Conservation (phyloP, 805 yeast genomes). For the Wickerhamiella qilinensis region DNA sequence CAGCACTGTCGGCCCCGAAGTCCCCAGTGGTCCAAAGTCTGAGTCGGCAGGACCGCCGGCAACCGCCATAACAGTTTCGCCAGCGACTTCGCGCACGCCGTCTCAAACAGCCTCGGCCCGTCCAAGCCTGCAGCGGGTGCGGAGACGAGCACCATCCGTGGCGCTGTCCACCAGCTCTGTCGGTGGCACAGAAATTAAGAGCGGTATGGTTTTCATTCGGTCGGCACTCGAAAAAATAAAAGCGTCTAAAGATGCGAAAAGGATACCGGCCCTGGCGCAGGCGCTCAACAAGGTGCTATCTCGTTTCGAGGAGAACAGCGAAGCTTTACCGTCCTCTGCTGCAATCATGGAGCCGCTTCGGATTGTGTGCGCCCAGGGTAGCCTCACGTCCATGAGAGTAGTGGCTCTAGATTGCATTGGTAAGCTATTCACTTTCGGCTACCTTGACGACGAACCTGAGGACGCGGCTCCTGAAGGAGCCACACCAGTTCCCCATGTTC, state of each 20-base stretch:
- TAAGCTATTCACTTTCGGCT: constrained; percentile 73
- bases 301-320: constrained; percentile 15
- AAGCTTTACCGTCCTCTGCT: constrained; percentile 27
- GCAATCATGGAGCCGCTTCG: constrained; percentile 68
- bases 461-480: constrained; percentile 26
- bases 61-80: too few relatives aligned
- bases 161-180: constrained; percentile 16
- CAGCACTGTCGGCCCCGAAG: too few relatives aligned
- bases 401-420: constrained; percentile 74
- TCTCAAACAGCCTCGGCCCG: too few relatives aligned
- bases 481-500: constrained; percentile 37
- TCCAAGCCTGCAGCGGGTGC: constrained; percentile 1
- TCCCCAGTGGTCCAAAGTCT: too few relatives aligned
- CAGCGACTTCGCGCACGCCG: too few relatives aligned
- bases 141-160: constrained; percentile 8
- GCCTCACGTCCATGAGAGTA: constrained; percentile 47
- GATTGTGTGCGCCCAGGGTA: constrained; percentile 48
- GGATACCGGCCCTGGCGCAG: constrained; percentile 25
- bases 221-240: constrained; percentile 43
- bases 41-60: too few relatives aligned
- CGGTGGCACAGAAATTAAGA: constrained; percentile 16
- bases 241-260: constrained; percentile 43
- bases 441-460: constrained; percentile 32
- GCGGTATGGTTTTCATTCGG: constrained; percentile 32
- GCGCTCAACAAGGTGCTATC: constrained; percentile 23